Evolutionary conservation across 192 early-diverging fungal genomes (phyloP), one percentile per base, ranked within the genome.

Genomic region (Geranomyces michiganensis): DNA sequence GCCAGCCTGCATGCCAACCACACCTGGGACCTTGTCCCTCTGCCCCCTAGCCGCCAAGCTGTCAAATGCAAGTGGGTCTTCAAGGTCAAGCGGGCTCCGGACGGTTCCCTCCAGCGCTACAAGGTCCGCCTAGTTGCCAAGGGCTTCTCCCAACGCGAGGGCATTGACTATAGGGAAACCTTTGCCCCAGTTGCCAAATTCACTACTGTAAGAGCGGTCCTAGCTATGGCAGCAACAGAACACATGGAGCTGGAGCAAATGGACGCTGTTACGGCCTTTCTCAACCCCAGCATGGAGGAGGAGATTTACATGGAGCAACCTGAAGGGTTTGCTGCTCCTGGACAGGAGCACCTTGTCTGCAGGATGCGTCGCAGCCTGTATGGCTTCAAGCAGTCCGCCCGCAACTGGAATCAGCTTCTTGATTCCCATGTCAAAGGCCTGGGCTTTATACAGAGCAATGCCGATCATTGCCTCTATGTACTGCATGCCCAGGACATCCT

Each of bases 261-360:
- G 70, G 75, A 76, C 48, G 48, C 56, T 12, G 17, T 27, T 0
- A 65, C 62, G 4, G 75, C 75, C 13, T 76, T 70, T 36, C 64
- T 76, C 24, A 76, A 76, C 30, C 68, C 68, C 15, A 29, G 8
- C 32, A 24, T 76, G 26, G 41, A 70, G 21, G 70, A 68, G 49
- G 51, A 66, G 21, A 68, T 76, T 32, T 75, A 65, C 24, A 76
- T 76, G 75, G 49, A 56, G 27, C 72, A 51, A 32, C 62, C 75
- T 5, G 74, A 76, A 27, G 73, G 36, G 5, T 41, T n/a, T n/a
- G 41, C 33, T 5, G 19, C 3, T 33, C 60, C 60, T 55, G 21
- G 27, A 21, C 17, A 46, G 70, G 22, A 30, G 6, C 10, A 17
- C 15, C 29, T 65, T 1, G 36, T 22, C 4, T 21, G 31, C 24